Evolutionary conservation across 1,284 basidiomycete genomes (phyloP).

Genomic region (Sporisorium reilianum): DNA sequence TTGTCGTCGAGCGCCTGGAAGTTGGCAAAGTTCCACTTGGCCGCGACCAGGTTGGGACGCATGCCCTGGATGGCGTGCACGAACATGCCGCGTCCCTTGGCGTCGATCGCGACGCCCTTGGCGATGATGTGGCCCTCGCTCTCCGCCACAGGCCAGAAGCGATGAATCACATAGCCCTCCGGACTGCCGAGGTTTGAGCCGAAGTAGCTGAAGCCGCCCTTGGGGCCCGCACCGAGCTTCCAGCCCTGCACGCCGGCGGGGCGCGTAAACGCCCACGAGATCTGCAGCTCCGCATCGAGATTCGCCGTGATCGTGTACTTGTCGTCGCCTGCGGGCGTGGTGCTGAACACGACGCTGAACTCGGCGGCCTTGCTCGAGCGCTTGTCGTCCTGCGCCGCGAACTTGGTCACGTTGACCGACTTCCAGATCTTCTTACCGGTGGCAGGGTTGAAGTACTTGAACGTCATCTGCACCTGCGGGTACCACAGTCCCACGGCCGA

Average conservation of each 20-base stretch:
- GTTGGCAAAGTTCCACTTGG: slow-evolving; percentile 94
- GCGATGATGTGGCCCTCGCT: slow-evolving; percentile 79
- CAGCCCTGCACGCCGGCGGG: slow-evolving; percentile 82
- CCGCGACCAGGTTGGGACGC: slow-evolving; percentile 92
- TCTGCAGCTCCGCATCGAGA: slow-evolving; percentile 82
- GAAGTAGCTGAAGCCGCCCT: slow-evolving; percentile 91
- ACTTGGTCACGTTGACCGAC: slow-evolving; percentile 87
- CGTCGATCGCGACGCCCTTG: slow-evolving; percentile 77
- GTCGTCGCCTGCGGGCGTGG: slow-evolving; percentile 77
- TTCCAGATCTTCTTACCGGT: slow-evolving; percentile 86
- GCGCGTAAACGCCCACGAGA: slow-evolving; percentile 81
- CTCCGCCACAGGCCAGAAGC: slow-evolving; percentile 70
- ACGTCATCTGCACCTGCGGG: slow-evolving; percentile 94
- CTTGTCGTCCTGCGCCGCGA: slow-evolving; percentile 78
- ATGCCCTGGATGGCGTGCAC: slow-evolving; percentile 98
- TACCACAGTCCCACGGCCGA: slow-evolving; percentile 92
- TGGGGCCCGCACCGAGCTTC: slow-evolving; percentile 88
- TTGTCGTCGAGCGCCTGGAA: slow-evolving; percentile 74
- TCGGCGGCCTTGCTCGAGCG: slow-evolving; percentile 89
- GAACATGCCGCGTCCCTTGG: slow-evolving; percentile 87
- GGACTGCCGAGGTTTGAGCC: slow-evolving; percentile 72
- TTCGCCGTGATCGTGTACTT: slow-evolving; percentile 84
- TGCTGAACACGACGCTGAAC: slow-evolving; percentile 77
- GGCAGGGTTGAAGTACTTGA: slow-evolving; percentile 85
- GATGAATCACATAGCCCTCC: slow-evolving; percentile 64